Evolutionary conservation across 2,329 filamentous ascomycete genomes (phyloP), one percentile per base, ranked within the genome.

Genomic region (Monilinia laxa): DNA sequence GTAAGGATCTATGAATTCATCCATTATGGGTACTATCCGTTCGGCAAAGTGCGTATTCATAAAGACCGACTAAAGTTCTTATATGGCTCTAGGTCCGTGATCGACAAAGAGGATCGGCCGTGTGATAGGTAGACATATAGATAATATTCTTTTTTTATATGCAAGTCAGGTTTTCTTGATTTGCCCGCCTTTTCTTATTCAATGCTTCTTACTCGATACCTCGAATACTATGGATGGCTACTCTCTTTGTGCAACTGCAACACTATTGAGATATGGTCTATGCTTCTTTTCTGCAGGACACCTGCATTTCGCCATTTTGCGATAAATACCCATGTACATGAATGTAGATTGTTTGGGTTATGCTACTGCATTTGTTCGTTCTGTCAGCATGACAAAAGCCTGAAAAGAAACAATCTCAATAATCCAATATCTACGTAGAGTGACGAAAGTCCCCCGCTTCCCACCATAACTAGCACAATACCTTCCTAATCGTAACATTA

Each of bases 281-380:
- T 62, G 64, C 64, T 66, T 66, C 49, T 31, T 53, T 45, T 45
- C 56, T 66, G 64, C 57, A 62, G 57, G 40, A 62, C 64, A 66
- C 64, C 64, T 47, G 31, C 63, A 65, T 65, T 62, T 62, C 47
- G 45, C 47, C 59, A 51, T 51, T 58, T 58, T 42, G 31, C 57
- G 31, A 62, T 66, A 66, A 31, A 62, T 47, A 66, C 38, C 64
- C 64, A 66, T 65, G 63, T 60, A 51, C n/a, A 62, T 51, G 31
- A 62, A 20, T 20, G 28, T 51, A 62, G 42, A 60, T 38, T 60
- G 57, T 28, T 16, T 49, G 3, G 20, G 49, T 49, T 42, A 31
- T 60, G 20, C 28, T 38, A 28, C 28, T 28, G 28, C 4, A 51
- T 51, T 60, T 20, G 58, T 31, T 57, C 51, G 47, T 47, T 47